Conservation (phyloP, 352 stramenopile genomes). For the Pythium brachiatum region DNA sequence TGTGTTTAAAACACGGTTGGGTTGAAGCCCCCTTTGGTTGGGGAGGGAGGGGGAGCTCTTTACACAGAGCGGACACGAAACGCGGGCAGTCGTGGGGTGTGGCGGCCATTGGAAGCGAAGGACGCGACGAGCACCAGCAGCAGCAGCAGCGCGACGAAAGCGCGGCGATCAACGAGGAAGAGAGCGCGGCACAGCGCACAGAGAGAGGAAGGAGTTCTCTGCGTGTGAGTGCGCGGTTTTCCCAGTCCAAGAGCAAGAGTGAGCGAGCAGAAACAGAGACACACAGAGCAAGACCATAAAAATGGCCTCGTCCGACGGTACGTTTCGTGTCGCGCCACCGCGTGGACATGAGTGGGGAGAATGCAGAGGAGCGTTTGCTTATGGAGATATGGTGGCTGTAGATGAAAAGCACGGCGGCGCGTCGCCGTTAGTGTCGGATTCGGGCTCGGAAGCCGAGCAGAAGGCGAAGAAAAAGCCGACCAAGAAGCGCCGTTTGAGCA, state of each 20-base stretch:
- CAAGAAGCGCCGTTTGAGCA: conserved; percentile 78
- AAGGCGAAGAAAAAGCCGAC: conserved; percentile 26
- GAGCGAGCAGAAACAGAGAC: conserved; percentile 3
- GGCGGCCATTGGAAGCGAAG: conserved; percentile 2
- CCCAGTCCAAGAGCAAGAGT: background rate
- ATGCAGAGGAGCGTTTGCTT: background rate
- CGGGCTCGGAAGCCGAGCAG: conserved; percentile 67
- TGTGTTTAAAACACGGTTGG: conserved; percentile 11
- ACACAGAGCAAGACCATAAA: conserved; percentile 5
- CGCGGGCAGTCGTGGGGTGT: background rate
- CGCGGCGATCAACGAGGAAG: background rate
- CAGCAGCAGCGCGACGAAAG: conserved; percentile 5
- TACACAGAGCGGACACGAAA: conserved; percentile 2
- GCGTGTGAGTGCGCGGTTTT: background rate
- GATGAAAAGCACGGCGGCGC: conserved; percentile 66
- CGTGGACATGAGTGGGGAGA: background rate
- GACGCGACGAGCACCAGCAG: background rate
- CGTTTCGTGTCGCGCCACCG: conserved; percentile 1
- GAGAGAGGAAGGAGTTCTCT: background rate
- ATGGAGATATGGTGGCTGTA: conserved; percentile 20
- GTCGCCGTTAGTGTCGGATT: conserved; percentile 84
- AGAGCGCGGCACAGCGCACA: background rate
- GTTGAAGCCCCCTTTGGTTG: conserved; percentile 6
- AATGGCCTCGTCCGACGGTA: conserved; percentile 35
- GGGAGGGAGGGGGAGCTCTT: conserved; percentile 3